phyloP scores from a whole-genome alignment of 148 eudicot genomes.

The Salicornia ramosissima region DNA sequence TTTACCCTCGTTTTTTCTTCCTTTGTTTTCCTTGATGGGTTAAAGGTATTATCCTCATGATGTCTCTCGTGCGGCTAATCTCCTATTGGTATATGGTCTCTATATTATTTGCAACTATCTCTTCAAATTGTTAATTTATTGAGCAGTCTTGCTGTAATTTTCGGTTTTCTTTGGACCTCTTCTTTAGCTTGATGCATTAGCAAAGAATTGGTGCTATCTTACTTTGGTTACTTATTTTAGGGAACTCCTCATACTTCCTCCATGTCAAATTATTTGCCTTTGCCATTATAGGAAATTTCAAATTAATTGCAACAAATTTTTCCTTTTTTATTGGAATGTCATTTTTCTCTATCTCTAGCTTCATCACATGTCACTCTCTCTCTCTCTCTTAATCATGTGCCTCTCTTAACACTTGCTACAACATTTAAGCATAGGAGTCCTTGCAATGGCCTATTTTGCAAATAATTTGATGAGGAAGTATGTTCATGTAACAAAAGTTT shows the following conservation, averaged over 20 bases:
- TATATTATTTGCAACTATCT: neutral
- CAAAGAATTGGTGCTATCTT: neutral
- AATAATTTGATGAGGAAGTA: no score
- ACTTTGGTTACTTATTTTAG: neutral
- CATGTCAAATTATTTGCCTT: no score
- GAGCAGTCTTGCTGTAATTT: neutral
- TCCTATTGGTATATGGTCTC: slow-evolving; percentile 61
- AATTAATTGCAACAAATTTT: no score
- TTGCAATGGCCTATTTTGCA: no score
- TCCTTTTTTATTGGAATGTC: no score
- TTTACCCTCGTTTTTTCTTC: neutral
- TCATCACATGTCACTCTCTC: no score
- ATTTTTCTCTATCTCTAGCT: no score
- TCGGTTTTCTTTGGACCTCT: neutral
- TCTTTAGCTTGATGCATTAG: neutral
- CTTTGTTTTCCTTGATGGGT: slow-evolving; percentile 49
- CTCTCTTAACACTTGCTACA: no score
- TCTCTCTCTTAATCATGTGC: no score
- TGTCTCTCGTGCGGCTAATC: slow-evolving; percentile 86
- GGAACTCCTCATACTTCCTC: no score
- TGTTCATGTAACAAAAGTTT: neutral
- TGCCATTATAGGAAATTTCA: no score
- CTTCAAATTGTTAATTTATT: neutral
- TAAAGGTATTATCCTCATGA: slow-evolving; percentile 88
- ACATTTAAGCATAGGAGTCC: no score